Evolutionary conservation across 148 eudicot genomes (phyloP), one percentile per base, ranked within the genome.

Genomic region (Agrostemma githago): DNA sequence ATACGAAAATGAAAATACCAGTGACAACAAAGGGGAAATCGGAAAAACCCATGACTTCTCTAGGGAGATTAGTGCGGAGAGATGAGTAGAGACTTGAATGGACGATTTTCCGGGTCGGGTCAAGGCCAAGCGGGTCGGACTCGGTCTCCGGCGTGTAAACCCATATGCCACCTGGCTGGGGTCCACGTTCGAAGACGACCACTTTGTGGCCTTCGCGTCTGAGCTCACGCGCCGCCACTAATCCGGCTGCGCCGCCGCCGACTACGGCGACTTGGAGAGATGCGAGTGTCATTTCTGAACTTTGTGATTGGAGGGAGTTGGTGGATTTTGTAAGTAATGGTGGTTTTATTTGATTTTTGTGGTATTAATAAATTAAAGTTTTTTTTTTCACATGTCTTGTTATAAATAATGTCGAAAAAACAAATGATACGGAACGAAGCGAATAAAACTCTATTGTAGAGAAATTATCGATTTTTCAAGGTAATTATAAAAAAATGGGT

Each of bases 221-320:
- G 72, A 95, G 92, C 80, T 90, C 96, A 15, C 85, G 87, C 16
- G 96, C 96, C 51, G 98, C 89, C 74, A 77, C 84, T 10, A 95
- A 86, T 1, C 98, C 97, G 56, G 91, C 90, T 48, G 96, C 88
- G 37, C 98, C 98, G 77, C 90, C 93, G 40, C 98, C 98, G 68
- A 95, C 86, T 9, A 95, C 96, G 81, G 96, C 97, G 64, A 95
- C 96, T 73, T 74, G 78, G 16, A 78, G 82, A 74, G 86, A 63
- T 37, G 80, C 19, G 9, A 79, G 80, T 46, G 77, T 83, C 83
- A 76, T 86, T 44, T 44, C 79, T 70, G 57, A 67, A 60, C 34
- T 26, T 71, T 40, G 56, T 70, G 43, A 20, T 61, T 62, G 66
- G 39, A 2, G 37, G 5, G 26, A 4, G 66, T 62, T 62, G 66